A percentile compares a stretch with the other conserved stretches of the same genome.
Evolutionary conservation across 257 asterid species (phyloP).

Genomic region (Phtheirospermum japonicum): DNA sequence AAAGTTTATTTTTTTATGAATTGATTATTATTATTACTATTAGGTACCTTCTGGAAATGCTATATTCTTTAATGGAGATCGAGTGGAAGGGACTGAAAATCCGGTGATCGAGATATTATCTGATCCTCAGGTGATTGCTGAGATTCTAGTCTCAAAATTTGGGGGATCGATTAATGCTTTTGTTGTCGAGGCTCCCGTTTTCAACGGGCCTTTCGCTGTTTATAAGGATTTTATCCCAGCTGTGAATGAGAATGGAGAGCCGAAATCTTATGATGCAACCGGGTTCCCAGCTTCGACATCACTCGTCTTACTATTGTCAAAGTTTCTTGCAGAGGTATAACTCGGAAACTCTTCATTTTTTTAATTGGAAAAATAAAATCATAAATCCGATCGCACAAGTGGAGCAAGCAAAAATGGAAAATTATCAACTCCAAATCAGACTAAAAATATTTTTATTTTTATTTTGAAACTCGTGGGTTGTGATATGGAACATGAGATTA

Average conservation of each 20-base stretch:
- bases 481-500: too few relatives aligned
- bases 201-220: constrained; percentile 86
- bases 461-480: too few relatives aligned
- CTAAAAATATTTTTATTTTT: too few relatives aligned
- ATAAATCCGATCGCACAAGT: constrained; percentile 1
- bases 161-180: constrained; percentile 81
- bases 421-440: too few relatives aligned
- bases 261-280: constrained; percentile 65
- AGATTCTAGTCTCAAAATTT: constrained; percentile 73
- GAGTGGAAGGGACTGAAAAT: constrained; percentile 69
- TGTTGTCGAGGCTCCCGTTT: constrained; percentile 77
- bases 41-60: constrained; percentile 91
- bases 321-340: constrained; percentile 66
- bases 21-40: constrained; percentile 3
- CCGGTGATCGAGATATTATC: constrained; percentile 86
- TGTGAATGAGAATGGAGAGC: constrained; percentile 74
- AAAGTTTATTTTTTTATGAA: too few relatives aligned
- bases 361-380: background rate
- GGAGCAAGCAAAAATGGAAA: too few relatives aligned
- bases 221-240: constrained; percentile 85
- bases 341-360: background rate
- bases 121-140: constrained; percentile 67
- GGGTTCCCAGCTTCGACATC: constrained; percentile 88
- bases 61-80: constrained; percentile 84
- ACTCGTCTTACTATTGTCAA: constrained; percentile 59